Conservation (phyloP, 306 rosid genomes). For the Lathyrus sativus region DNA sequence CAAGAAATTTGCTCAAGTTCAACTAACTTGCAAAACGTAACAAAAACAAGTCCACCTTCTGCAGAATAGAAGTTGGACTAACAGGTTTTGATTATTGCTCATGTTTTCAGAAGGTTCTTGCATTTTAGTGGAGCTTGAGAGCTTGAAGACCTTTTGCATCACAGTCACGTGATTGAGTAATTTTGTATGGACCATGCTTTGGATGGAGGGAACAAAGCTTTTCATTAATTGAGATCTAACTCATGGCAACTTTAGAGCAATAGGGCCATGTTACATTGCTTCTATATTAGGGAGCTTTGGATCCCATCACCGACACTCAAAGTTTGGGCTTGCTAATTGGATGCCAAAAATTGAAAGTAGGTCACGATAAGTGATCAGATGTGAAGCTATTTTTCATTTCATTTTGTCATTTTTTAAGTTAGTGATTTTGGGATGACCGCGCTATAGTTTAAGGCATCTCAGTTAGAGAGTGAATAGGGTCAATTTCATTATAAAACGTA, state of each 20-base stretch:
- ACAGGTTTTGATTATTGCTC: slow-evolving; percentile 41
- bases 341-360: slow-evolving; percentile 15
- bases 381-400: slow-evolving; percentile 19
- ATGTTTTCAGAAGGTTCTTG: slow-evolving; percentile 36
- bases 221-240: slow-evolving; percentile 27
- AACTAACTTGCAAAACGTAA: slow-evolving; percentile 37
- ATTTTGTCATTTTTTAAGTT: neutral
- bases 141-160: slow-evolving; percentile 36
- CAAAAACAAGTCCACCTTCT: slow-evolving; percentile 41
- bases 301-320: slow-evolving; percentile 43
- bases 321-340: slow-evolving; percentile 15
- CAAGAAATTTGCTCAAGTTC: slow-evolving; percentile 39
- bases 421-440: neutral
- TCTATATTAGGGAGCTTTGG: slow-evolving; percentile 15
- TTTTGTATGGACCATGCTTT: slow-evolving; percentile 31
- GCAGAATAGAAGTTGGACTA: slow-evolving; percentile 53
- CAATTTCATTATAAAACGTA: too few relatives aligned
- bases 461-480: too few relatives aligned
- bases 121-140: slow-evolving; percentile 39
- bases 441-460: neutral
- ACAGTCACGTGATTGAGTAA: slow-evolving; percentile 30
- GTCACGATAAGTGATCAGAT: slow-evolving; percentile 29
- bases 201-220: slow-evolving; percentile 31
- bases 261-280: slow-evolving; percentile 27
- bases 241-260: slow-evolving; percentile 26